Percentiles rank a stretch among this genome's conserved stretches.
phyloP scores from a whole-genome alignment of 2,329 filamentous ascomycete genomes.

The Hysterium pulicare region DNA sequence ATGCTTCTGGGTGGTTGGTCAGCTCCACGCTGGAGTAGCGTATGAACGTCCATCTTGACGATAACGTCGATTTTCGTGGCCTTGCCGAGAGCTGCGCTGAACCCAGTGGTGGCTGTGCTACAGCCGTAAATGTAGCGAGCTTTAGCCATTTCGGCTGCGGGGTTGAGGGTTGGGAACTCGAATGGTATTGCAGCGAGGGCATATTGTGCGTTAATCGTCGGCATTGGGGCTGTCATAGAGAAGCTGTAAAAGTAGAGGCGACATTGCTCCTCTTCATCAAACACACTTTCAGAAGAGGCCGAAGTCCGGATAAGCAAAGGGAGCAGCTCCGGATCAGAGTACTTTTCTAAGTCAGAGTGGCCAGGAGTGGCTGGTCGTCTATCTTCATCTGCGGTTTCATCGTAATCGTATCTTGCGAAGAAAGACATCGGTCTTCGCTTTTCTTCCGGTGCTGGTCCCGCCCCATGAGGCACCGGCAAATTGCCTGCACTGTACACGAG shows the following conservation, averaged over 20 bases:
- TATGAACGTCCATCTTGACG: slow-evolving; percentile 57
- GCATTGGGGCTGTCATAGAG: slow-evolving; percentile 36
- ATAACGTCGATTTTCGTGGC: slow-evolving; percentile 65
- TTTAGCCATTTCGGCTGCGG: slow-evolving; percentile 53
- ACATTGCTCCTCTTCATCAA: slow-evolving; percentile 61
- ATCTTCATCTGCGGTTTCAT: slow-evolving; percentile 11
- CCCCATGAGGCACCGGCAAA: slow-evolving; percentile 50
- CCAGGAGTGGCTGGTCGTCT: not conserved
- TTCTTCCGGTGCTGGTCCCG: slow-evolving; percentile 7
- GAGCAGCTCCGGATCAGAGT: slow-evolving; percentile 8
- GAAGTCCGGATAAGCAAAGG: slow-evolving; percentile 6
- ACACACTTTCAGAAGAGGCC: not conserved
- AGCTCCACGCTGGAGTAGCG: slow-evolving; percentile 54
- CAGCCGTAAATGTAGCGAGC: slow-evolving; percentile 66
- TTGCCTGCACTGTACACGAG: slow-evolving; percentile 65
- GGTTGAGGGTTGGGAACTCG: slow-evolving; percentile 63
- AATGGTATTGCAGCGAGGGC: slow-evolving; percentile 63
- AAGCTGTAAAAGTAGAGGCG: slow-evolving; percentile 69
- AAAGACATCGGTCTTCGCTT: slow-evolving; percentile 41
- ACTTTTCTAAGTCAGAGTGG: slow-evolving; percentile 8
- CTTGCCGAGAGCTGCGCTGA: slow-evolving; percentile 59
- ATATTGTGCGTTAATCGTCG: slow-evolving; percentile 59
- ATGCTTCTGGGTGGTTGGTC: slow-evolving; percentile 46
- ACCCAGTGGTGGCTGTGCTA: slow-evolving; percentile 56
- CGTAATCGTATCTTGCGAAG: slow-evolving; percentile 44